Conservation (phyloP, 2,329 filamentous ascomycete species). For the Myriangium duriaei region DNA sequence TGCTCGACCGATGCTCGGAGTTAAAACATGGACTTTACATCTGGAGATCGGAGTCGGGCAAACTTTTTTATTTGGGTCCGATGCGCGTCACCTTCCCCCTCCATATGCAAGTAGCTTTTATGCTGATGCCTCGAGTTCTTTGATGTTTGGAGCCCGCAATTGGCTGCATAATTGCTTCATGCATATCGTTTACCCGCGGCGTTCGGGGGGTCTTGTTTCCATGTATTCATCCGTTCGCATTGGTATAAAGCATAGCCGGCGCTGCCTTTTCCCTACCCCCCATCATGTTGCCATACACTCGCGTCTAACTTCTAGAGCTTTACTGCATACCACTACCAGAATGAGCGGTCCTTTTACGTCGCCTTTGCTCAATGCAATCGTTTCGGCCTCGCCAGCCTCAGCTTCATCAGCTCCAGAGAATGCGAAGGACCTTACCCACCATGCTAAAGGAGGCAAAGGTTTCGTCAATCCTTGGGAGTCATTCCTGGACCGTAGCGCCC, state of each 20-base stretch:
- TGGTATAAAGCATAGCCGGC: not conserved
- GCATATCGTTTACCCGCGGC: no score
- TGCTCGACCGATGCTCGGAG: no score
- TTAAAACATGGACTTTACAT: no score
- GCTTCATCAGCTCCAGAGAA: constrained; percentile 32
- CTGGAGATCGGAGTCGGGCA: not conserved
- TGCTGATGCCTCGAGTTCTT: no score
- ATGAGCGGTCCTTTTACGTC: constrained; percentile 21
- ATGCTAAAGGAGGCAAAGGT: constrained; percentile 40
- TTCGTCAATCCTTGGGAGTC: constrained; percentile 48
- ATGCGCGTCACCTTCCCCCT: no score
- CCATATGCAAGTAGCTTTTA: no score
- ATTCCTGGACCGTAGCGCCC: constrained; percentile 28
- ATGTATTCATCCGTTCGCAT: constrained; percentile 3
- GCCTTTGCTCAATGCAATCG: constrained; percentile 28
- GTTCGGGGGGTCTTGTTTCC: constrained; percentile 4
- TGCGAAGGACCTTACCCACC: constrained; percentile 36
- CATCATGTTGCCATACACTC: not conserved
- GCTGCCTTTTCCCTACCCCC: not conserved
- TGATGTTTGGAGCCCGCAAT: no score
- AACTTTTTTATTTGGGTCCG: no score
- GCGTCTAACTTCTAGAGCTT: not conserved
- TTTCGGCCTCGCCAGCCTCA: constrained; percentile 26
- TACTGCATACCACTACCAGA: constrained; percentile 12
- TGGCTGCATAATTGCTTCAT: no score